These are phyloP conservation scores for Mycena citricolor DNA, from an alignment of 1,284 basidiomycete genomes.

Conservation along the genomic window DNA sequence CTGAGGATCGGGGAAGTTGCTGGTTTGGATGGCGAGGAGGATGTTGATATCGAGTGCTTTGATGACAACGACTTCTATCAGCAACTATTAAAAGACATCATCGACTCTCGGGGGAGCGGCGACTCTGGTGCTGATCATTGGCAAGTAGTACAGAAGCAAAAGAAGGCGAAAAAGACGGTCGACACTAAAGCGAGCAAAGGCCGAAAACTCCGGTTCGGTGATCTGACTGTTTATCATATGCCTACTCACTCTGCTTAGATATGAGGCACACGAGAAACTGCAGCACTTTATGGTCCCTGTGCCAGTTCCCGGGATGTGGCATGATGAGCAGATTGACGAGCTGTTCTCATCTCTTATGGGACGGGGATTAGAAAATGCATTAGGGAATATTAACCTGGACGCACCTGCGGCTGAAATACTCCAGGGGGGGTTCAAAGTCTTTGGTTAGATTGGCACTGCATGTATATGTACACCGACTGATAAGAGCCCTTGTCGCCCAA, in stretches of 20 bases:
- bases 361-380: slow-evolving; percentile 51
- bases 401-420: slow-evolving; percentile 33
- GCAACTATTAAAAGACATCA: slow-evolving; percentile 84
- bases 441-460: slow-evolving; percentile 54
- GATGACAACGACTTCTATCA: slow-evolving; percentile 94
- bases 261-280: slow-evolving; percentile 90
- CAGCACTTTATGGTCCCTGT: slow-evolving; percentile 95
- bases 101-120: slow-evolving; percentile 61
- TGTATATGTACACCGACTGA: too few relatives aligned
- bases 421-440: slow-evolving; percentile 52
- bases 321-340: slow-evolving; percentile 92
- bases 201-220: slow-evolving; percentile 70
- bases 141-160: slow-evolving; percentile 65
- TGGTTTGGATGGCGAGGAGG: slow-evolving; percentile 29
- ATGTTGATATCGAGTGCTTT: slow-evolving; percentile 59
- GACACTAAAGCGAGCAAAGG: slow-evolving; percentile 96
- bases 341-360: slow-evolving; percentile 85
- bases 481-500: too few relatives aligned
- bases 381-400: slow-evolving; percentile 27
- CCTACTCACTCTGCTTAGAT: slow-evolving; percentile 45
- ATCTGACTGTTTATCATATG: slow-evolving; percentile 2
- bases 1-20: slow-evolving; percentile 39
- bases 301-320: slow-evolving; percentile 68
- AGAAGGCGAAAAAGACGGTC: slow-evolving; percentile 77
- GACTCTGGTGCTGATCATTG: slow-evolving; percentile 53